These are phyloP conservation scores for Fusarium nodosum DNA, from an alignment of 2,329 filamentous ascomycete genomes.

Conservation along the genomic window DNA sequence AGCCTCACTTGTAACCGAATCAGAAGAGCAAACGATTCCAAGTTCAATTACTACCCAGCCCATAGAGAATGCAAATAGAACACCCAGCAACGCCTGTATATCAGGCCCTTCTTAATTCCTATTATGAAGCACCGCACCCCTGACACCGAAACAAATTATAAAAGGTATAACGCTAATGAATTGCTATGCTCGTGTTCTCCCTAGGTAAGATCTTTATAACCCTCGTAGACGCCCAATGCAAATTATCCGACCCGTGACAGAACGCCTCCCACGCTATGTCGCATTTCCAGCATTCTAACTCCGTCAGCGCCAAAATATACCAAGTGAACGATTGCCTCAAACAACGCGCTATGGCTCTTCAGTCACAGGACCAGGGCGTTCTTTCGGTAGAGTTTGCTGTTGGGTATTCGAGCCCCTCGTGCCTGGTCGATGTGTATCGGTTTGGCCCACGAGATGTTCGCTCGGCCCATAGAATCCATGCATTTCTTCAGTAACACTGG, in stretches of 20 bases:
- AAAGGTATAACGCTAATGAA: not conserved
- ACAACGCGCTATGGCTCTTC: not conserved
- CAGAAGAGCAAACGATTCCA: not conserved
- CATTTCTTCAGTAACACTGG: constrained; percentile 60
- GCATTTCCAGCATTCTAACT: constrained; percentile 9
- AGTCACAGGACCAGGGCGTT: constrained; percentile 6
- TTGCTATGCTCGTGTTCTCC: constrained; percentile 15
- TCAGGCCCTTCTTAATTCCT: not conserved
- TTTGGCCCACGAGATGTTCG: constrained; percentile 59
- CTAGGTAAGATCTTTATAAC: constrained; percentile 5
- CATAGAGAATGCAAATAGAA: not conserved
- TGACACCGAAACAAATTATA: not conserved
- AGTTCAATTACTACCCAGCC: not conserved
- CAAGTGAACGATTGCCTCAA: not conserved
- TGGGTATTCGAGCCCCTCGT: constrained; percentile 26
- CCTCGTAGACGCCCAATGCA: not conserved
- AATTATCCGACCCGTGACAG: not conserved
- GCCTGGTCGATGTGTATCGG: constrained; percentile 45
- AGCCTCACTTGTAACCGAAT: not conserved
- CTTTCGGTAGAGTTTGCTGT: not conserved
- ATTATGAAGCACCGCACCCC: not conserved
- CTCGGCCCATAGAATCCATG: constrained; percentile 64
- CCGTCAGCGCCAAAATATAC: not conserved
- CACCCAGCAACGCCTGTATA: not conserved
- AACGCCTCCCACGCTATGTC: constrained; percentile 34